Evolutionary conservation across 345 rosid species (phyloP), one percentile per base, ranked within the genome.

Genomic region (Pugionium dolabratum): DNA sequence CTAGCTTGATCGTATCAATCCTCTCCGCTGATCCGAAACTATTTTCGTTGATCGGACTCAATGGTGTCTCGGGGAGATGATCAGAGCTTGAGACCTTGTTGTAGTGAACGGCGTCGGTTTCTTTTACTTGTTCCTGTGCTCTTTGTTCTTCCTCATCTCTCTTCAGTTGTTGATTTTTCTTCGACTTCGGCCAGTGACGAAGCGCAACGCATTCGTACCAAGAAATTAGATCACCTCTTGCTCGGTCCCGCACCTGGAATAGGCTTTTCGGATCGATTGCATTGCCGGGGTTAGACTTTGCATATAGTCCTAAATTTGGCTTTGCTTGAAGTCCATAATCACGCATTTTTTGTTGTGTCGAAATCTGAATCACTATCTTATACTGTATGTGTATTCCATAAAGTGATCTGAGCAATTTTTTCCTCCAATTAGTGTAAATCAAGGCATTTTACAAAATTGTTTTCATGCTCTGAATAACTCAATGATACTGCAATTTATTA

Each of bases 241-340:
- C 75, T 86, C 45, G 99, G 83, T 6, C 83, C 83, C 34, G 81
- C 81, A 9, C 85, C 97, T 53, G 99, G 96, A 41, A 79, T 79
- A 78, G 96, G 97, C 79, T 82, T 86, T 59, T 82, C 79, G 1
- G 77, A 90, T 66, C 92, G 96, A 36, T 78, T 90, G 75, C 95
- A 90, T 54, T 90, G 97, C 73, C 80, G 54, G 83, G 95, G 96
- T 94, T 75, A 45, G 71, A 4, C 8, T 43, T 64, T 45, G 8
- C 29, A 48, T 36, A 0, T 9, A 49, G 47, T 18, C 18, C 18
- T 18, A 18, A 18, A 18, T 18, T 18, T 18, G 18, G 18, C 18
- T 18, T 18, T 18, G 18, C 18, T 18, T 0, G 18, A 18, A 18
- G 18, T 18, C 18, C 18, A 18, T 18, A 18, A 18, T 18, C 18